phyloP scores from a whole-genome alignment of 768 basidiomycete species.

The Cystofilobasidium ferigula region DNA sequence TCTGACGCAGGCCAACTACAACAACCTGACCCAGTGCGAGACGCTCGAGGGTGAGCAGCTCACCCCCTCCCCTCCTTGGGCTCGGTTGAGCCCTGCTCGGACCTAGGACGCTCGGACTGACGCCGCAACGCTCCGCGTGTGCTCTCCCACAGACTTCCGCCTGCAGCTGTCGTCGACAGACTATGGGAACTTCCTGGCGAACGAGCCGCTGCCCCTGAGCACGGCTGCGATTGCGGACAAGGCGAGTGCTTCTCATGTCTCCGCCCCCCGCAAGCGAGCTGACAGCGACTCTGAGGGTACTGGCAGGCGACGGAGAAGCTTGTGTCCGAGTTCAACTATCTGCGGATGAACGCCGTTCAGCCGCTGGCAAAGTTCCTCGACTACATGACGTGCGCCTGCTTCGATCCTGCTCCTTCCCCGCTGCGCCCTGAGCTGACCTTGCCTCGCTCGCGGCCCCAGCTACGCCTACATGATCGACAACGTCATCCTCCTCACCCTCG shows the following conservation, averaged over 20 bases:
- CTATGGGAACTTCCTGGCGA: conserved; percentile 95
- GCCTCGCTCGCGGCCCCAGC: conserved; percentile 40
- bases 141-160: conserved; percentile 58
- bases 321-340: conserved; percentile 93
- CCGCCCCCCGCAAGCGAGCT: background rate
- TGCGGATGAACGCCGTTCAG: conserved; percentile 79
- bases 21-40: conserved; percentile 93
- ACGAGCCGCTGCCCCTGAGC: conserved; percentile 84
- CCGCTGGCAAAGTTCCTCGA: conserved; percentile 87
- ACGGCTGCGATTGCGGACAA: conserved; percentile 94
- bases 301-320: conserved; percentile 69
- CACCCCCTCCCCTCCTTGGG: background rate
- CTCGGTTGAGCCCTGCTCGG: background rate
- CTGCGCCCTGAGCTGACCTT: background rate
- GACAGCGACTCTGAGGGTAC: background rate
- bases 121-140: too few relatives aligned
- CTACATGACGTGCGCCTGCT: conserved; percentile 76
- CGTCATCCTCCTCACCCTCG: conserved; percentile 90
- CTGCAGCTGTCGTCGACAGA: conserved; percentile 93
- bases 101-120: background rate
- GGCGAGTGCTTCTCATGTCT: conserved; percentile 27
- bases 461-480: conserved; percentile 99
- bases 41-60: conserved; percentile 67
- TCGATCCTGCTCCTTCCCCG: background rate
- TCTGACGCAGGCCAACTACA: conserved; percentile 76